phyloP scores from a whole-genome alignment of 2,329 filamentous ascomycete species.

The Diaporthe aspalathi region DNA sequence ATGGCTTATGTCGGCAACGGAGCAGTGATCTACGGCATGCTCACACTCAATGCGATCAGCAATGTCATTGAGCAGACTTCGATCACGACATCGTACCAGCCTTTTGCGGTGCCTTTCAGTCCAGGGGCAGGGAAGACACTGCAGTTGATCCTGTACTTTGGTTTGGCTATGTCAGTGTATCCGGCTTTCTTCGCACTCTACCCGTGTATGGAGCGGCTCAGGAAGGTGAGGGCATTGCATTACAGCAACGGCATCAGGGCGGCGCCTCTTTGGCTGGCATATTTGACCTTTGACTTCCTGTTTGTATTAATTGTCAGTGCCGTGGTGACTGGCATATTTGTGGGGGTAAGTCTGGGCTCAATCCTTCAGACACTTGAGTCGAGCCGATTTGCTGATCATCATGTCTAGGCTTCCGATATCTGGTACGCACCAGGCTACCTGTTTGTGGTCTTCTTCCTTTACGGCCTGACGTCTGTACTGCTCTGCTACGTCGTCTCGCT shows the following conservation, averaged over 20 bases:
- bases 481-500: constrained; percentile 86
- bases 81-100: constrained; percentile 78
- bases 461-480: constrained; percentile 81
- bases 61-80: constrained; percentile 74
- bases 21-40: constrained; percentile 26
- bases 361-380: neutral
- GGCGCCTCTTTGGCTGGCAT: constrained; percentile 86
- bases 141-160: constrained; percentile 84
- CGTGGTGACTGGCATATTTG: constrained; percentile 76
- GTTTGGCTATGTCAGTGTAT: constrained; percentile 80
- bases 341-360: constrained; percentile 33
- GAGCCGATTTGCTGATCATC: neutral
- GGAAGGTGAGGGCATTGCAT: constrained; percentile 84
- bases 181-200: constrained; percentile 92
- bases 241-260: constrained; percentile 92
- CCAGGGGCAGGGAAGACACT: constrained; percentile 77
- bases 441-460: constrained; percentile 83
- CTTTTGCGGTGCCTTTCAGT: constrained; percentile 80
- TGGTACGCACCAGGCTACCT: constrained; percentile 87
- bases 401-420: constrained; percentile 57
- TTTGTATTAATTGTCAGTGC: constrained; percentile 77
- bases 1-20: constrained; percentile 37
- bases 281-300: constrained; percentile 82
- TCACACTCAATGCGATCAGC: constrained; percentile 55
- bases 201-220: constrained; percentile 83